Evolutionary conservation across 352 stramenopile genomes (phyloP).

Genomic region (Pythium vanterpoolii): DNA sequence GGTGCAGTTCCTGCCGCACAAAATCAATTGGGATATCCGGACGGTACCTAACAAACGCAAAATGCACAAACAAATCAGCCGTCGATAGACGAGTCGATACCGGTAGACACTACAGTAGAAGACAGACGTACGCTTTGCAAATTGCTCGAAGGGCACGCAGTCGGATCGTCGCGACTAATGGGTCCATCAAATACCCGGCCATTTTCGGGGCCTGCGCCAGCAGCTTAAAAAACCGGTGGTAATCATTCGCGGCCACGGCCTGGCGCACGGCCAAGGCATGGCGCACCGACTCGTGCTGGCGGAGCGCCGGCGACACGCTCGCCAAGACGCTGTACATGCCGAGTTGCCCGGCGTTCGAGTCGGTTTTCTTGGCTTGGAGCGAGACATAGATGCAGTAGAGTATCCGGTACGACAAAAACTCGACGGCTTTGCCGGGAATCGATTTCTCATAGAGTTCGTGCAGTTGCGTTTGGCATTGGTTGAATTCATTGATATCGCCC

Average conservation of each 20-base stretch:
- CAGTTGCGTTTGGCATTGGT: slow-evolving; percentile 91
- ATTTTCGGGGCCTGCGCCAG: slow-evolving; percentile 87
- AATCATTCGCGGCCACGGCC: slow-evolving; percentile 83
- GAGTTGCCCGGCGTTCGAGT: slow-evolving; percentile 80
- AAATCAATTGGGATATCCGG: slow-evolving; percentile 71
- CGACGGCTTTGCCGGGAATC: slow-evolving; percentile 66
- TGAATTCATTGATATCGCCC: slow-evolving; percentile 96
- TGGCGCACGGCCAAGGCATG: slow-evolving; percentile 80
- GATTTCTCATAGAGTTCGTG: slow-evolving; percentile 84
- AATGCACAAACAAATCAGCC: background rate
- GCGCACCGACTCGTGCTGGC: slow-evolving; percentile 45
- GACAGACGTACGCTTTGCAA: slow-evolving; percentile 88
- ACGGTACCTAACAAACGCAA: slow-evolving; percentile 44
- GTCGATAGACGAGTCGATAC: background rate
- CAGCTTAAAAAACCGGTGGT: slow-evolving; percentile 87
- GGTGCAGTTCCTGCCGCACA: slow-evolving; percentile 69
- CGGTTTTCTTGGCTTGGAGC: slow-evolving; percentile 83
- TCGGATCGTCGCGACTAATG: slow-evolving; percentile 79
- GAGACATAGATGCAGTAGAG: slow-evolving; percentile 89
- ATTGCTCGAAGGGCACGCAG: slow-evolving; percentile 79
- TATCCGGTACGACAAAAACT: slow-evolving; percentile 88
- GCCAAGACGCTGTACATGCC: slow-evolving; percentile 82
- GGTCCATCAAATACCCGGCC: slow-evolving; percentile 88
- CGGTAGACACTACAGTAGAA: slow-evolving; percentile 7
- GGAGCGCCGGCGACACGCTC: slow-evolving; percentile 48